Percentiles rank a stretch among this genome's conserved stretches.
Conservation (phyloP, 2,329 filamentous ascomycete genomes). For the Xylariaceae sp. region DNA sequence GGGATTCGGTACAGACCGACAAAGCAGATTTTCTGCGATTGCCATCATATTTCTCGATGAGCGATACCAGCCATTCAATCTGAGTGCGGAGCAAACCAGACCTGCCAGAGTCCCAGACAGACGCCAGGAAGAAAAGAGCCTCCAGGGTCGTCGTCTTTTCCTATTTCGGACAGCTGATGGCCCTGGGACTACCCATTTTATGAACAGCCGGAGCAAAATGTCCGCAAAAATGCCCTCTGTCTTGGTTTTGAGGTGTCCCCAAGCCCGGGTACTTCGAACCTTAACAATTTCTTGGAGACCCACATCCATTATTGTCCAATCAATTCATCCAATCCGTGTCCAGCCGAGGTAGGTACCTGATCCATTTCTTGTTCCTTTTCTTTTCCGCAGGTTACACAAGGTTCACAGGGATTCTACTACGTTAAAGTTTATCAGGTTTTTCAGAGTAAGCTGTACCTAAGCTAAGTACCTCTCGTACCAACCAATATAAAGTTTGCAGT, state of each 20-base stretch:
- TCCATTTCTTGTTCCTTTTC: not conserved
- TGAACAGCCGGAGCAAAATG: conserved; percentile 21
- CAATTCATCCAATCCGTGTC: not conserved
- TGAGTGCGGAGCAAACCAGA: conserved; percentile 11
- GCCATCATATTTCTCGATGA: conserved; percentile 22
- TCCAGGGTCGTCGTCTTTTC: conserved; percentile 1
- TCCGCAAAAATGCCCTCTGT: conserved; percentile 24
- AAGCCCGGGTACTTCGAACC: conserved; percentile 20
- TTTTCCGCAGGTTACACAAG: not conserved
- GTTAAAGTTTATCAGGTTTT: not conserved
- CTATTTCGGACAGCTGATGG: conserved; percentile 3
- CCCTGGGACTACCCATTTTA: not conserved
- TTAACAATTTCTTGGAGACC: conserved; percentile 27
- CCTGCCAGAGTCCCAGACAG: too few relatives aligned
- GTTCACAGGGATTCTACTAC: not conserved
- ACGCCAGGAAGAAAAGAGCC: not conserved
- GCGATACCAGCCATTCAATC: conserved; percentile 18
- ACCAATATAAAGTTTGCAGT: too few relatives aligned
- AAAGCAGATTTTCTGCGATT: conserved; percentile 15
- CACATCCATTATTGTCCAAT: not conserved
- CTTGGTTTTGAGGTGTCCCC: not conserved
- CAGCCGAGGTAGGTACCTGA: too few relatives aligned
- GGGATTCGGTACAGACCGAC: not conserved
- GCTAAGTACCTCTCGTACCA: too few relatives aligned
- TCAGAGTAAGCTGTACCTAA: too few relatives aligned